These are phyloP conservation scores for Phymatotrichopsis omnivora DNA, from an alignment of 2,329 filamentous ascomycete species.

Conservation along the genomic window DNA sequence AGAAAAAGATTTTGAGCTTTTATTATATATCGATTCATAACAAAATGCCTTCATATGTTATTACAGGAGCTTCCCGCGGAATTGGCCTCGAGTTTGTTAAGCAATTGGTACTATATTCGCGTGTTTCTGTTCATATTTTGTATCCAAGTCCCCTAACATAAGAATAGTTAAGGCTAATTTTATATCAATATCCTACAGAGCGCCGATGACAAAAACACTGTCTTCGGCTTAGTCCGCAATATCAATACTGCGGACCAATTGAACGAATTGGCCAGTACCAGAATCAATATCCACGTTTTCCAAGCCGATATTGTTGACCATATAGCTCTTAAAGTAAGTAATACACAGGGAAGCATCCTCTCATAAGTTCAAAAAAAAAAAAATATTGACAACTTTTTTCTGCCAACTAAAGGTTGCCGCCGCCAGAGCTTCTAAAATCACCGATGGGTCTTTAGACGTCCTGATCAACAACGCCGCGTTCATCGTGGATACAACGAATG, in stretches of 20 bases:
- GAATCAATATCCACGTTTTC: slow-evolving; percentile 36
- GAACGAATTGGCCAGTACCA: slow-evolving; percentile 32
- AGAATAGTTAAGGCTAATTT: background rate
- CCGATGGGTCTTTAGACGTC: slow-evolving; percentile 37
- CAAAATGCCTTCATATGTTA: slow-evolving; percentile 33
- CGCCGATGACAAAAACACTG: slow-evolving; percentile 32
- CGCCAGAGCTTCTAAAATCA: slow-evolving; percentile 33
- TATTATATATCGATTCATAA: too few relatives aligned
- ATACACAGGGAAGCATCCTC: background rate
- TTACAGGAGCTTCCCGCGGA: slow-evolving; percentile 35
- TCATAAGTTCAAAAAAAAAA: background rate
- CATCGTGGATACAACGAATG: background rate
- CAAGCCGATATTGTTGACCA: slow-evolving; percentile 34
- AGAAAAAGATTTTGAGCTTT: too few relatives aligned
- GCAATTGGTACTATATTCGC: slow-evolving; percentile 33
- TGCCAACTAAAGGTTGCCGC: slow-evolving; percentile 36
- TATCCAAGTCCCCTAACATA: background rate
- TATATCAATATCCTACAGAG: slow-evolving; percentile 3
- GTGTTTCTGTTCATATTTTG: too few relatives aligned
- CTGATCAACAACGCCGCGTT: slow-evolving; percentile 37
- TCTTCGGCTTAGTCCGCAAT: slow-evolving; percentile 38
- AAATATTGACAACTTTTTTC: too few relatives aligned
- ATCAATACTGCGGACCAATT: slow-evolving; percentile 29
- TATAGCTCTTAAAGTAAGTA: slow-evolving; percentile 11
- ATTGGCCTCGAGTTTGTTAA: slow-evolving; percentile 35